Evolutionary conservation across 2,329 filamentous ascomycete genomes (phyloP), one percentile per base, ranked within the genome.

Genomic region (Ophiostoma sp.): DNA sequence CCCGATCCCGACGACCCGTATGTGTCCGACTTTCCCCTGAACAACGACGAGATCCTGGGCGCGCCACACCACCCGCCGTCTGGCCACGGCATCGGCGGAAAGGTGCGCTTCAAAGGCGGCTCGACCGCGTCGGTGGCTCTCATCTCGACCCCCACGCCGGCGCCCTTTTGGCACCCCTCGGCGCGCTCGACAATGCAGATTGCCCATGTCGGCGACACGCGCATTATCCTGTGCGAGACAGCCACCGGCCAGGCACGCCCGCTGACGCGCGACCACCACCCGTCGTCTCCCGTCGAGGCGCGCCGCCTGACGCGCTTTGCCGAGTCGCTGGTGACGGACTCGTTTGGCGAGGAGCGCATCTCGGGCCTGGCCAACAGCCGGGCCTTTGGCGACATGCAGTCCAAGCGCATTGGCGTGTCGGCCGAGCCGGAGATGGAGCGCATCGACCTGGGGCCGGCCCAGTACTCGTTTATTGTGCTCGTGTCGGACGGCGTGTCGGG

Each of bases 261-360:
- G 0, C 79, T 97, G 52, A 98, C 95, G 0, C 92, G 90, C 27
- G 93, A 97, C 78, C 95, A 99, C 79, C 95, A 97, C 77, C 94
- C 95, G 0, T 91, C 89, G n/a, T 88, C 91, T 4, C 95, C 95
- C 0, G 84, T 89, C 70, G 95, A 99, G 82, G 89, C 90, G 11
- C 89, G 88, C 60, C 88, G 95, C 8, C 85, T 99, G 33, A 90
- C 94, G 64, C 89, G 94, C 67, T 91, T 93, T 1, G 81, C 82
- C 48, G 87, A 91, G 39, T 90, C 84, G 35, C 94, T 98, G 77
- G 90, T 97, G 23, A 95, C 94, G 0, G 95, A 99, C 80, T 96
- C 92, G 44, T 99, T 99, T 78, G 95, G 95, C 77, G 95, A 99
- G 80, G 94, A 98, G 80, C 93, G 95, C 75, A 95, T 99, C 79